phyloP scores from a whole-genome alignment of 768 basidiomycete genomes.

The Leucocoprinus birnbaumii region DNA sequence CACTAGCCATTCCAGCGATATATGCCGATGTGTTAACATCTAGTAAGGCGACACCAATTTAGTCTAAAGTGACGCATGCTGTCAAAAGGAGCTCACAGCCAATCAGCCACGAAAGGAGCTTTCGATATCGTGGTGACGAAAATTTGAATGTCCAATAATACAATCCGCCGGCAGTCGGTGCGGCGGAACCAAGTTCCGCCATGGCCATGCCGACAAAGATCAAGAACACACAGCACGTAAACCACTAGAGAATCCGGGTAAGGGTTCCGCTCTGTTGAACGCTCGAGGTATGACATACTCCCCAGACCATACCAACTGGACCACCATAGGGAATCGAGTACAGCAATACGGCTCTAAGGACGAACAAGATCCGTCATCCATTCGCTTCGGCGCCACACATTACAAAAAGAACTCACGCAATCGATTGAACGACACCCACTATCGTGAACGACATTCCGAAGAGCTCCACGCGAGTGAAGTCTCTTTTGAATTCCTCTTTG shows the following conservation, averaged over 20 bases:
- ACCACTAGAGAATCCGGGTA: conserved; percentile 44
- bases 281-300: conserved; percentile 32
- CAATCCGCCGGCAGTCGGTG: conserved; percentile 67
- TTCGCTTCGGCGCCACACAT: not conserved
- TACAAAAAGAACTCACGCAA: conserved; percentile 36
- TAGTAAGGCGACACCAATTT: conserved; percentile 16
- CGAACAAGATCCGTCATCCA: not conserved
- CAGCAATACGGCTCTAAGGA: conserved; percentile 30
- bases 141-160: conserved; percentile 52
- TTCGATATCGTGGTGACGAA: conserved; percentile 39
- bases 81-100: conserved; percentile 34
- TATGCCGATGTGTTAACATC: conserved; percentile 51
- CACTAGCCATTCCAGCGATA: conserved; percentile 49
- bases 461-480: conserved; percentile 51
- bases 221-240: conserved; percentile 60
- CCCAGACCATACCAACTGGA: conserved; percentile 71
- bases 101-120: conserved; percentile 50
- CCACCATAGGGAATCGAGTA: conserved; percentile 69
- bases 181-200: conserved; percentile 68
- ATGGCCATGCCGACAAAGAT: conserved; percentile 61
- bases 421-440: conserved; percentile 63
- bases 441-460: conserved; percentile 72
- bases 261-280: not conserved
- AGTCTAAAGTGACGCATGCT: not conserved
- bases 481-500: conserved; percentile 52